Percentiles rank a stretch among this genome's conserved stretches.
Conservation (phyloP, 495 filamentous ascomycete genomes). For the Clohesyomyces aquaticus region DNA sequence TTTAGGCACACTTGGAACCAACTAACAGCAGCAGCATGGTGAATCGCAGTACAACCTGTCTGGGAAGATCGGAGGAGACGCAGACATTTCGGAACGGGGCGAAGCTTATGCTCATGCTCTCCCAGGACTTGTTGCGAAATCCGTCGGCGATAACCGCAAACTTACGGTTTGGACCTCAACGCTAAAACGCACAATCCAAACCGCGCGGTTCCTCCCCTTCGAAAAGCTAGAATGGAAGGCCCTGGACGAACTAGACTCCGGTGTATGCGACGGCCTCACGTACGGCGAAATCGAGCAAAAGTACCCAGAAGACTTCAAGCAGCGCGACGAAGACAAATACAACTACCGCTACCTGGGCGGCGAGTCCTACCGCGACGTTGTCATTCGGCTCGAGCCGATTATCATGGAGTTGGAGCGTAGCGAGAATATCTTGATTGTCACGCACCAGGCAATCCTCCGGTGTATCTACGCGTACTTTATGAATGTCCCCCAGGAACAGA, state of each 20-base stretch:
- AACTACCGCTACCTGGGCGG: slow-evolving; percentile 98
- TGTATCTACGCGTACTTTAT: slow-evolving; percentile 99
- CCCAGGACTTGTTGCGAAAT: slow-evolving; percentile 77
- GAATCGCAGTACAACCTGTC: slow-evolving; percentile 89
- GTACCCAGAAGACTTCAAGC: slow-evolving; percentile 92
- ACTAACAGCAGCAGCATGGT: slow-evolving; percentile 68
- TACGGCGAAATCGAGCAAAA: slow-evolving; percentile 87
- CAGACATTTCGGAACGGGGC: slow-evolving; percentile 81
- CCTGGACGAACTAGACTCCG: slow-evolving; percentile 93
- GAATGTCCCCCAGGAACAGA: slow-evolving; percentile 88
- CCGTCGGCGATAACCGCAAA: slow-evolving; percentile 76
- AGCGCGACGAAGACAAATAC: slow-evolving; percentile 96
- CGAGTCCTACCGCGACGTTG: slow-evolving; percentile 95
- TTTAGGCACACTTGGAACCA: not conserved
- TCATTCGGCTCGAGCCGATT: slow-evolving; percentile 95
- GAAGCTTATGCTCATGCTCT: slow-evolving; percentile 81
- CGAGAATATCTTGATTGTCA: slow-evolving; percentile 97
- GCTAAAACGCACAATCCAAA: slow-evolving; percentile 87
- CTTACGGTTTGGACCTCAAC: slow-evolving; percentile 98
- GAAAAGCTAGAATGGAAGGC: slow-evolving; percentile 98
- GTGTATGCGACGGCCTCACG: slow-evolving; percentile 94
- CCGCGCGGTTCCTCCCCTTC: slow-evolving; percentile 81
- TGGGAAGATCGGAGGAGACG: slow-evolving; percentile 90
- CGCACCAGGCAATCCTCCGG: slow-evolving; percentile 92
- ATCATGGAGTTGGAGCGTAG: slow-evolving; percentile 98